Percentiles rank a stretch among this genome's conserved stretches.
Evolutionary conservation across 148 eudicot genomes (phyloP).

Genomic region (Rhododendron ovatum): DNA sequence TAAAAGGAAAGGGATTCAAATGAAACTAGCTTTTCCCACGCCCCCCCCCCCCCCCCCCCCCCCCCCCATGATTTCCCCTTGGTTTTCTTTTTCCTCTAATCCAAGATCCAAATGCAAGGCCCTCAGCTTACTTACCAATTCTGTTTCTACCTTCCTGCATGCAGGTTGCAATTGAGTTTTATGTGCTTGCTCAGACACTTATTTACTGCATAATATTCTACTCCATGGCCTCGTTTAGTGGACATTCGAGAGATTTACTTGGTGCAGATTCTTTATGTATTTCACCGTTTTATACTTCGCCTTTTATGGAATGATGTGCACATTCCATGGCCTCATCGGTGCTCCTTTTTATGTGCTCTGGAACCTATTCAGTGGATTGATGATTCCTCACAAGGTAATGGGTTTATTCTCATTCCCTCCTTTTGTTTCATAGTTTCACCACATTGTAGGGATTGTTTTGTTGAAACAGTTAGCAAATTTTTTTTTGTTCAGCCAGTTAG

Average conservation of each 20-base stretch:
- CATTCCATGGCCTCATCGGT: conserved; percentile 52
- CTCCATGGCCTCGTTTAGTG: conserved; percentile 82
- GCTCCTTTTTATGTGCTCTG: conserved; percentile 98
- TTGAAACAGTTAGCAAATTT: background rate
- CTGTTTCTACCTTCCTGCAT: conserved; percentile 17
- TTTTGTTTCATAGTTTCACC: background rate
- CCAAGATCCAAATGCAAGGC: background rate
- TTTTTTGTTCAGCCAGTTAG: too few relatives aligned
- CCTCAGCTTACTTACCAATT: conserved; percentile 2
- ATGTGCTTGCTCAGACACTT: conserved; percentile 77
- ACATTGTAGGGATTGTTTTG: background rate
- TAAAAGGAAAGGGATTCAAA: background rate
- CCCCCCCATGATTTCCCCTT: background rate
- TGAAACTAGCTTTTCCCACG: background rate
- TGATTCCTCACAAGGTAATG: conserved; percentile 93
- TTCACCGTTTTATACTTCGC: conserved; percentile 91
- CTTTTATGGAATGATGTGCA: conserved; percentile 86
- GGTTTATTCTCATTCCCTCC: background rate
- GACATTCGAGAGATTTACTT: conserved; percentile 54
- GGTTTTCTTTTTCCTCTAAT: background rate
- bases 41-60: too few relatives aligned
- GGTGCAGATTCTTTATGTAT: conserved; percentile 79
- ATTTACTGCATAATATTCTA: conserved; percentile 78
- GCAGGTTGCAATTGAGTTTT: conserved; percentile 95
- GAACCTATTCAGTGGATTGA: conserved; percentile 97